Evolutionary conservation across 371 early-diverging fungal species (phyloP), one percentile per base, ranked within the genome.

Genomic region (Conidiobolus incongruus): DNA sequence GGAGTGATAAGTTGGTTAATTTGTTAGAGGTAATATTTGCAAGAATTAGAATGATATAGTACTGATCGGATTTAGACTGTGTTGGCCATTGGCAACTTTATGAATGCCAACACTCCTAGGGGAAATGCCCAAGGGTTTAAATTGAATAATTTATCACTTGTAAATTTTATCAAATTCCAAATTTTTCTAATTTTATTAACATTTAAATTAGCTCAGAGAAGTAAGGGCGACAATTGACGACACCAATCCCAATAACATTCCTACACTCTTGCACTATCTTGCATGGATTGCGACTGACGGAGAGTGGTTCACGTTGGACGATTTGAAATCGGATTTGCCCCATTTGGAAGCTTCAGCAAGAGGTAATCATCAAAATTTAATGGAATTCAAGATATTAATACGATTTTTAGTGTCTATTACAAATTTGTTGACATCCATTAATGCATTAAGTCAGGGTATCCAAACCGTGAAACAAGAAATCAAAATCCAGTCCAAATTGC

Each of bases 91-190:
- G 89, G 89, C 1, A 88, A 88, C 52, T 76, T 73, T 47, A 44
- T 88, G 40, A 88, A 88, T 52, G 71, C 65, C 8, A 62, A 71
- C 20, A 70, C 77, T 6, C 74, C 75, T 53, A 69, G 89, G 19
- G 89, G 89, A 13, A 72, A 79, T 51, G 85, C 89, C 1, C 62
- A 62, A 48, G 85, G 85, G 0, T 88, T 81, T 53, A 63, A 67
- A 40, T 47, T 88, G 16, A 75, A 78, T 31, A 70, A 73, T 0
- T 49, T 86, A 7, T 54, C 7, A 26, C 10, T 70, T 62, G 72
- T 72, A 54, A 50, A 35, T 22, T 16, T n/a, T n/a, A n/a, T n/a
- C n/a, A n/a, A 5, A 31, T 40, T n/a, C 34, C 29, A 41, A 13
- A 19, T 0, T 12, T 47, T 4, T 6, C 11, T 10, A 29, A 37